A percentile compares a stretch with the other conserved stretches of the same genome.
Evolutionary conservation across 148 eudicot species (phyloP).

Genomic region (Dianthus caryophyllus): DNA sequence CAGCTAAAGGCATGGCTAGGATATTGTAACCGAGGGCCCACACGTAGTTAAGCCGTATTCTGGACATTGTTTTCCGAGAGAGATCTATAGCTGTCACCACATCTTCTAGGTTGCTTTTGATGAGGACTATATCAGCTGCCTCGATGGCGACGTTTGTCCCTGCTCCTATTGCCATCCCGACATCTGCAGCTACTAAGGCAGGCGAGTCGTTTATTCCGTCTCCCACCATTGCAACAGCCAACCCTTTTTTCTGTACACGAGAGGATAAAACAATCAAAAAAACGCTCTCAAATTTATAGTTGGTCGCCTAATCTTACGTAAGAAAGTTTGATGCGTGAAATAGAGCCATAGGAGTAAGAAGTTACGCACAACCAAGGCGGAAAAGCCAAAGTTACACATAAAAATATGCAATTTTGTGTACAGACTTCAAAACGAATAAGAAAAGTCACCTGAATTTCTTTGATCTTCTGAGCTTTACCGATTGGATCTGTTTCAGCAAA

Average conservation of each 20-base stretch:
- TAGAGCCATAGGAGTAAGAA: no score
- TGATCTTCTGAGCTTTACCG: conserved; percentile 85
- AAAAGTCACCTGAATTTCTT: conserved; percentile 75
- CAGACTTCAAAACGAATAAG: background rate
- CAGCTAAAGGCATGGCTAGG: conserved; percentile 88
- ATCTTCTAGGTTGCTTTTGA: conserved; percentile 87
- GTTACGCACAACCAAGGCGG: background rate
- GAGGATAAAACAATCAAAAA: background rate
- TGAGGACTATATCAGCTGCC: conserved; percentile 90
- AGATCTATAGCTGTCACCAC: conserved; percentile 90
- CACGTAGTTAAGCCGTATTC: conserved; percentile 75
- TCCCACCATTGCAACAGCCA: conserved; percentile 89
- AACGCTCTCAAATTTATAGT: no score
- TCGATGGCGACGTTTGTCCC: conserved; percentile 97
- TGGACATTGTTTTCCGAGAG: conserved; percentile 73
- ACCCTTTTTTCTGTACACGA: conserved; percentile 60
- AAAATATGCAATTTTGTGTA: conserved; percentile 2
- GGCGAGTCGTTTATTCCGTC: conserved; percentile 99
- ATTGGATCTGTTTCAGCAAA: conserved; percentile 91
- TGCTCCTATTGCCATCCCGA: conserved; percentile 97
- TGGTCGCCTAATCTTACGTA: no score
- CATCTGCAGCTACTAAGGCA: conserved; percentile 87
- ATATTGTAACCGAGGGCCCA: conserved; percentile 98
- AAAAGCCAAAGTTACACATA: background rate
- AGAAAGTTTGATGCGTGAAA: no score